These are phyloP conservation scores for Typha latifolia DNA, from an alignment of 176 grass and related monocot species.

Conservation along the genomic window DNA sequence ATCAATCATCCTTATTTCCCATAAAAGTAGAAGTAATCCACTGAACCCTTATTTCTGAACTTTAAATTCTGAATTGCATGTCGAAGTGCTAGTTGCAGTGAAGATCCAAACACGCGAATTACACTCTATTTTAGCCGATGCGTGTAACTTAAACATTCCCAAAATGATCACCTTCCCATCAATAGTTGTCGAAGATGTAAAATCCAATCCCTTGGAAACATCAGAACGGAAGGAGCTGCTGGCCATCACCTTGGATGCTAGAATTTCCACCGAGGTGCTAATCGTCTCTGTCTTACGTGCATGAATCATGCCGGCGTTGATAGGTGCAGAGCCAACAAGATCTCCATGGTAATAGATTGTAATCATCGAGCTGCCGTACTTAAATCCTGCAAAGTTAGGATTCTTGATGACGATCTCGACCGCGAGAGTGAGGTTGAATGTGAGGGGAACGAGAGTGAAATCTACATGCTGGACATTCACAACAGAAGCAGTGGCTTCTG, in stretches of 20 bases:
- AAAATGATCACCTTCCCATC: slow-evolving; percentile 22
- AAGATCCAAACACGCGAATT: slow-evolving; percentile 5
- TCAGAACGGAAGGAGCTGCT: slow-evolving; percentile 36
- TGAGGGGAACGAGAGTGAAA: slow-evolving; percentile 14
- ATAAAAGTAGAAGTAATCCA: too few species aligned
- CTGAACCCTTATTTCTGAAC: slow-evolving; percentile 6
- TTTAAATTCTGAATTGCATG: slow-evolving; percentile 9
- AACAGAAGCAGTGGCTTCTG: slow-evolving; percentile 28
- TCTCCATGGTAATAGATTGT: slow-evolving; percentile 53
- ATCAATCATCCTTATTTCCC: too few species aligned
- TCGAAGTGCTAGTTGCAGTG: not conserved
- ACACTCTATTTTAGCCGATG: slow-evolving; percentile 3
- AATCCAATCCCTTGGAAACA: slow-evolving; percentile 9
- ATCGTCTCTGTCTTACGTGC: slow-evolving; percentile 25
- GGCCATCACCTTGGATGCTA: slow-evolving; percentile 23
- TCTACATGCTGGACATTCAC: slow-evolving; percentile 28
- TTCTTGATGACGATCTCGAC: slow-evolving; percentile 46
- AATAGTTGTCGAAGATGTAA: slow-evolving; percentile 17
- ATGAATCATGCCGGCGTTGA: slow-evolving; percentile 28
- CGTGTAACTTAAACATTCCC: slow-evolving; percentile 14
- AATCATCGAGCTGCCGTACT: slow-evolving; percentile 30
- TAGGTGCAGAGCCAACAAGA: slow-evolving; percentile 33
- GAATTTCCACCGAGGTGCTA: slow-evolving; percentile 22
- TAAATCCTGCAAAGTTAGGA: slow-evolving; percentile 51
- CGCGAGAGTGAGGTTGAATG: slow-evolving; percentile 20